Percentiles rank a stretch among this genome's conserved stretches.
Conservation (phyloP, 2,329 filamentous ascomycete genomes). For the Phialocephala sp. region DNA sequence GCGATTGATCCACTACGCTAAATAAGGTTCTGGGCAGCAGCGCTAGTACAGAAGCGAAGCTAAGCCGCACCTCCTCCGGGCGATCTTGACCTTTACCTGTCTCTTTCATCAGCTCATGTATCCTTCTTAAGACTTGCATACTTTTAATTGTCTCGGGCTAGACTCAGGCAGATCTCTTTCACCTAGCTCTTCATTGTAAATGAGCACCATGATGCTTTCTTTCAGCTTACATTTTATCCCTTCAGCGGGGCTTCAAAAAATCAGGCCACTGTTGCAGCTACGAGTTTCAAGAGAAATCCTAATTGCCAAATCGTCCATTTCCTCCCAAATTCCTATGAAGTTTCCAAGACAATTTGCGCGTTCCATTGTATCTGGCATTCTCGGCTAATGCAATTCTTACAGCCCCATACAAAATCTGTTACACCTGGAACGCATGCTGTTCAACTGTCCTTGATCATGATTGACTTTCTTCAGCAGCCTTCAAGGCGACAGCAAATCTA, state of each 20-base stretch:
- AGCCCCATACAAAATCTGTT: background rate
- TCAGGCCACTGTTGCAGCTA: background rate
- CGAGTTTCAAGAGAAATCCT: background rate
- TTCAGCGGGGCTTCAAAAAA: background rate
- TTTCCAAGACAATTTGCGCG: background rate
- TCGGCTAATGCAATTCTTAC: background rate
- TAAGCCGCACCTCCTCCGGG: background rate
- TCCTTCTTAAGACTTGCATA: background rate
- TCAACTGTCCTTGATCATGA: background rate
- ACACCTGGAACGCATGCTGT: background rate
- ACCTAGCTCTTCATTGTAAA: background rate
- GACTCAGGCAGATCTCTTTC: background rate
- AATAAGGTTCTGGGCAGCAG: background rate
- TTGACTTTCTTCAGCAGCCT: constrained; percentile 51
- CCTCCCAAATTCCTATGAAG: background rate
- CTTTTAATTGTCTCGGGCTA: background rate
- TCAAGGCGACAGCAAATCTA: constrained; percentile 73
- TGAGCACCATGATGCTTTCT: background rate
- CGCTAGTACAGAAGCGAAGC: background rate
- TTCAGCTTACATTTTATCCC: background rate
- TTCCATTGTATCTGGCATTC: background rate
- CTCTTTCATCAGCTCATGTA: background rate
- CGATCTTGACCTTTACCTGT: background rate
- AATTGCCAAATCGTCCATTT: too few species aligned
- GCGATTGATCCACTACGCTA: background rate